These are phyloP conservation scores for Spirogloea muscicola DNA, from an alignment of 139 green algal species.

Conservation along the genomic window DNA sequence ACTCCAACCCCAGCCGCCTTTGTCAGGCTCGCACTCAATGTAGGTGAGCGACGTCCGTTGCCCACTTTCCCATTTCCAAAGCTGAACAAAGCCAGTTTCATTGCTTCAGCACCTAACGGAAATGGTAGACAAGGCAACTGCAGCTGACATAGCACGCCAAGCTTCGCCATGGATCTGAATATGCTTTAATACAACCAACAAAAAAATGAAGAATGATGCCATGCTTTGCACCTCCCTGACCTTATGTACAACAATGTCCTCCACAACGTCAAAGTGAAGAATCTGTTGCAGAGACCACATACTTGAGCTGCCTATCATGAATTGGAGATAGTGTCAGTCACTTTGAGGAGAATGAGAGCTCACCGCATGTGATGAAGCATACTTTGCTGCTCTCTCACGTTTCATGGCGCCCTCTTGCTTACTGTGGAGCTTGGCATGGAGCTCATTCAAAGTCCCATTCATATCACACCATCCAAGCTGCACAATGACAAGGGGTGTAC, in stretches of 20 bases:
- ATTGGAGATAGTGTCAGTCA: not conserved
- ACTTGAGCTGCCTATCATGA: not conserved
- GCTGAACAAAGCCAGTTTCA: not conserved
- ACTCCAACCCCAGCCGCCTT: slow-evolving; percentile 15
- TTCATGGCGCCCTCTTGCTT: slow-evolving; percentile 2
- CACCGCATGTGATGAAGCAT: slow-evolving; percentile 8
- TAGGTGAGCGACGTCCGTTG: slow-evolving; percentile 9
- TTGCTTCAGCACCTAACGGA: not conserved
- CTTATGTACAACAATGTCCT: no score
- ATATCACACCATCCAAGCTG: slow-evolving; percentile 5
- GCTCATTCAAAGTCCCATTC: not conserved
- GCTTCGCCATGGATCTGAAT: no score
- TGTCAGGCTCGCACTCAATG: slow-evolving; percentile 13
- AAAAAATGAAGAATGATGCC: no score
- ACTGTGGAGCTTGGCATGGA: slow-evolving; percentile 5
- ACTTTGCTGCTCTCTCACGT: slow-evolving; percentile 1
- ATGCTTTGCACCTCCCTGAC: no score
- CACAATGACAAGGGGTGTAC: no score
- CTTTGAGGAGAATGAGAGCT: not conserved
- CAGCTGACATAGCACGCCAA: no score
- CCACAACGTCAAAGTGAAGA: no score
- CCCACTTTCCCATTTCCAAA: slow-evolving; percentile 1
- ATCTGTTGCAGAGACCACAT: not conserved
- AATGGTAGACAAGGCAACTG: not conserved
- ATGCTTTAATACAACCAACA: no score